Conservation (phyloP, 768 basidiomycete species). For the Lentinula sp. region DNA sequence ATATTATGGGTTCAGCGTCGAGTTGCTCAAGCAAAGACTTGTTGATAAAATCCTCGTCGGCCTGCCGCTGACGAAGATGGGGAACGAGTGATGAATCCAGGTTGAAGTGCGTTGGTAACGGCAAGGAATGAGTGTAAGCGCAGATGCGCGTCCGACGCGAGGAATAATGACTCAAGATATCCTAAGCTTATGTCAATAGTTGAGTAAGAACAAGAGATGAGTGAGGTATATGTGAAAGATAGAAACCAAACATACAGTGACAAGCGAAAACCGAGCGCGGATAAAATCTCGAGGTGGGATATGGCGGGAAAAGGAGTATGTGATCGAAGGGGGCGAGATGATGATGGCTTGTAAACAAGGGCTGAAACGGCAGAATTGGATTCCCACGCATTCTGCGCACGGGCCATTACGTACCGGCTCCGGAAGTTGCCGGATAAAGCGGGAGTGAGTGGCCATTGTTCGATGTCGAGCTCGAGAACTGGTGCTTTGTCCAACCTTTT, state of each 20-base stretch:
- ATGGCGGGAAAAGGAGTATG: conserved; percentile 21
- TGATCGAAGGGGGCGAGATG: conserved; percentile 26
- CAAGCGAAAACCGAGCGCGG: neutral
- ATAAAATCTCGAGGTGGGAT: conserved; percentile 3
- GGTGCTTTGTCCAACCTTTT: neutral
- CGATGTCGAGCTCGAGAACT: neutral
- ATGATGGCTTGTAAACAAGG: conserved; percentile 18
- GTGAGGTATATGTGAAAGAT: conserved; percentile 4
- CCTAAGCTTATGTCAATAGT: conserved; percentile 13
- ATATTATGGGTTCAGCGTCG: conserved; percentile 64
- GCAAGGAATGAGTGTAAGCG: neutral
- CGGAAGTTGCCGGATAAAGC: neutral
- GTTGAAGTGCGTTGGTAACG: conserved; percentile 23
- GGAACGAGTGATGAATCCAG: conserved; percentile 45
- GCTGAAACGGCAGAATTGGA: neutral
- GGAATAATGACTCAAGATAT: conserved; percentile 19
- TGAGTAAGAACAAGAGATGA: conserved; percentile 13
- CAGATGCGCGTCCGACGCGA: conserved; percentile 29
- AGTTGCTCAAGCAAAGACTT: conserved; percentile 78
- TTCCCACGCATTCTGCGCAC: conserved; percentile 5
- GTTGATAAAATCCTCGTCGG: conserved; percentile 83
- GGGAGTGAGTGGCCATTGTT: conserved; percentile 11
- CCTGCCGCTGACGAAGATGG: conserved; percentile 28
- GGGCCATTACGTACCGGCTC: conserved; percentile 2
- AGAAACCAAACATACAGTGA: neutral